Evolutionary conservation across 345 rosid genomes (phyloP).

Genomic region (Pistacia atlantica): DNA sequence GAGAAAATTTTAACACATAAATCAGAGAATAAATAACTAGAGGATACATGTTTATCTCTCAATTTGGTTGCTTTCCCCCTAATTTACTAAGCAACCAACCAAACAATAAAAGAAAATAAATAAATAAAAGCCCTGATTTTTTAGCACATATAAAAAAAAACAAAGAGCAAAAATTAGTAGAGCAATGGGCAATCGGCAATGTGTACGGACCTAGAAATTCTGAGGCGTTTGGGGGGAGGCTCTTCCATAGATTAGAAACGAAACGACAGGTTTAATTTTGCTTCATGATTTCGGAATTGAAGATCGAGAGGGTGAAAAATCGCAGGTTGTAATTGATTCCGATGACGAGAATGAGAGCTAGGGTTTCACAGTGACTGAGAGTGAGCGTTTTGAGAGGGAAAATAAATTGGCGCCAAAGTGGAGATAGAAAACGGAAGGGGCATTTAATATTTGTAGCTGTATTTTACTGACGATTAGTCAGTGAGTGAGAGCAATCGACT

Average conservation of each 20-base stretch:
- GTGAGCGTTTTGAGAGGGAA: not conserved
- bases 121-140: not conserved
- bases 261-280: not conserved
- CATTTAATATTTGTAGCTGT: not conserved
- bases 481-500: not conserved
- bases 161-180: no score
- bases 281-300: not conserved
- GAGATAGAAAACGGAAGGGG: no score
- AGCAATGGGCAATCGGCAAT: not conserved
- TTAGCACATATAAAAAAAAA: not conserved
- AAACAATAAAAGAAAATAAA: not conserved
- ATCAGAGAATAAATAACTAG: not conserved
- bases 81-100: conserved; percentile 3
- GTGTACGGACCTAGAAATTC: conserved; percentile 37
- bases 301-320: not conserved
- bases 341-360: conserved; percentile 3
- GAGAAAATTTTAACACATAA: not conserved
- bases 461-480: not conserved
- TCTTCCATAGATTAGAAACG: conserved; percentile 36
- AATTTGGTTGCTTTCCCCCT: not conserved
- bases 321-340: not conserved
- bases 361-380: conserved; percentile 9
- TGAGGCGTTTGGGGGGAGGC: conserved; percentile 59
- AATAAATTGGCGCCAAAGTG: conserved; percentile 17
- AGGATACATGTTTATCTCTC: not conserved